Conservation (phyloP, 352 stramenopile genomes). For the Globisporangium carolinianum region DNA sequence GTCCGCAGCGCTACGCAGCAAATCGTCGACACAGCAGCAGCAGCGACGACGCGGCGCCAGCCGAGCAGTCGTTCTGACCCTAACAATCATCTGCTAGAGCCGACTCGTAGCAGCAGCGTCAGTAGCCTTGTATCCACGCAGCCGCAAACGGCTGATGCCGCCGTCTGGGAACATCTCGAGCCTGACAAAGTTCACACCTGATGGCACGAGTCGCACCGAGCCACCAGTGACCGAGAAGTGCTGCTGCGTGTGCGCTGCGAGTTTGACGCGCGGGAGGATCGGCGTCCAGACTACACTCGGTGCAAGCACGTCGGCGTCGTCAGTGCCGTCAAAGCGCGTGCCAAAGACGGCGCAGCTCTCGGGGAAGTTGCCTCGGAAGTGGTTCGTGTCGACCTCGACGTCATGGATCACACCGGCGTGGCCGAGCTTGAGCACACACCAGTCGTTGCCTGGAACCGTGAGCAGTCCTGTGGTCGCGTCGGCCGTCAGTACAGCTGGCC, state of each 20-base stretch:
- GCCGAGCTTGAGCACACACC: constrained; percentile 88
- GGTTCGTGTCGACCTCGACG: constrained; percentile 90
- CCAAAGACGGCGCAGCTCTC: constrained; percentile 84
- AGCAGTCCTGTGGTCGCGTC: constrained; percentile 40
- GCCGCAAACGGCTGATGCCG: constrained; percentile 86
- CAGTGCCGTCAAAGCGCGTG: constrained; percentile 39
- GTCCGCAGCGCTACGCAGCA: constrained; percentile 18
- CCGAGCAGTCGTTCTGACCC: constrained; percentile 31
- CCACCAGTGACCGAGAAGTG: constrained; percentile 62
- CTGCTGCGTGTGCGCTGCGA: constrained; percentile 84
- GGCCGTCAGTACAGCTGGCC: constrained; percentile 60
- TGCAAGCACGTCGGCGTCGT: constrained; percentile 27
- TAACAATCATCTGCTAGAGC: constrained; percentile 15
- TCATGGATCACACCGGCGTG: constrained; percentile 56
- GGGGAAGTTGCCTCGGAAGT: constrained; percentile 95
- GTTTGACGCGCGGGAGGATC: constrained; percentile 81
- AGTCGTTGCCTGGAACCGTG: constrained; percentile 85
- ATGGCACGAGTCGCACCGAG: constrained; percentile 45
- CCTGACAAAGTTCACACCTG: constrained; percentile 87
- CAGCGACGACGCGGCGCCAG: neutral
- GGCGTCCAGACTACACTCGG: constrained; percentile 72
- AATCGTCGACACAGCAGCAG: neutral
- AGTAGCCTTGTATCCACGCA: constrained; percentile 65
- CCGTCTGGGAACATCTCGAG: constrained; percentile 94
- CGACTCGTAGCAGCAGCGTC: constrained; percentile 11